A percentile compares a stretch with the other conserved stretches of the same genome.
Conservation (phyloP, 768 basidiomycete species). For the Zangia roseola region DNA sequence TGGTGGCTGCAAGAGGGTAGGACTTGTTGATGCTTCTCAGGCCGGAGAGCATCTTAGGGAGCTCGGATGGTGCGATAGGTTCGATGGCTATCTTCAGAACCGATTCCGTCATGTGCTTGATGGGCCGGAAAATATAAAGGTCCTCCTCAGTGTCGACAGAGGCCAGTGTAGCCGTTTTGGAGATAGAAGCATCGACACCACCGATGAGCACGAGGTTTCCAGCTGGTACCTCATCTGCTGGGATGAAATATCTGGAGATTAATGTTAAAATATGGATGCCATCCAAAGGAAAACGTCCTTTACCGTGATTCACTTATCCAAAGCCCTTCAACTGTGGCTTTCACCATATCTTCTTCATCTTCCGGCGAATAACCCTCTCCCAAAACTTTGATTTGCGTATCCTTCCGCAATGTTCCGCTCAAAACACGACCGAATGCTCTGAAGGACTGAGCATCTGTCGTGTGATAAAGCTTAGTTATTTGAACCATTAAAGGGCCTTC, state of each 20-base stretch:
- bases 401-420: slow-evolving; percentile 85
- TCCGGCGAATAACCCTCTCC: slow-evolving; percentile 99
- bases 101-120: slow-evolving; percentile 96
- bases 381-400: slow-evolving; percentile 88
- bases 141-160: slow-evolving; percentile 75
- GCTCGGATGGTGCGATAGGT: slow-evolving; percentile 94
- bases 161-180: slow-evolving; percentile 90
- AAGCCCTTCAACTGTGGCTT: slow-evolving; percentile 76
- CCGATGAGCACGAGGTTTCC: slow-evolving; percentile 93
- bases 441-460: slow-evolving; percentile 95
- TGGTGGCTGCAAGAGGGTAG: slow-evolving; percentile 90
- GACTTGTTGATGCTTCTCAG: slow-evolving; percentile 97
- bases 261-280: background rate
- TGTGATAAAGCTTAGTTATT: slow-evolving; percentile 92
- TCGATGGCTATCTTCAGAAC: slow-evolving; percentile 98
- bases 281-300: slow-evolving; percentile 14
- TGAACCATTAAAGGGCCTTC: slow-evolving; percentile 92
- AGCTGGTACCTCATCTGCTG: slow-evolving; percentile 82
- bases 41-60: slow-evolving; percentile 98
- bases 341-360: slow-evolving; percentile 98
- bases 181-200: slow-evolving; percentile 91
- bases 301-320: slow-evolving; percentile 92
- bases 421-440: slow-evolving; percentile 93
- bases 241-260: slow-evolving; percentile 76
- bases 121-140: slow-evolving; percentile 91